Conservation (phyloP, 495 filamentous ascomycete genomes). For the Pyrenula aspistea region DNA sequence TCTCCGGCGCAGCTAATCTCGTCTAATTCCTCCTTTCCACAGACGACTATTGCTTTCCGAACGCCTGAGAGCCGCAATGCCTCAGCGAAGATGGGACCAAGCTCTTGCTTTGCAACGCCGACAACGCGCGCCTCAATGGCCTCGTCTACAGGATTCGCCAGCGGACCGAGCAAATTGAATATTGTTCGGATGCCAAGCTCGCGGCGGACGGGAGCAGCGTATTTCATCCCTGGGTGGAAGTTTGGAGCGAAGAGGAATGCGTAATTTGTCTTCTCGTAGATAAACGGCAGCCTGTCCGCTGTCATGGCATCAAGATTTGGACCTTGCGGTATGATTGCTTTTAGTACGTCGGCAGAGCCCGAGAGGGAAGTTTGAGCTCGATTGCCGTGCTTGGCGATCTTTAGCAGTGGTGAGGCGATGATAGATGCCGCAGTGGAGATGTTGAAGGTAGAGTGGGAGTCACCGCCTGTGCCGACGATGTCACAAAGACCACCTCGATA, state of each 20-base stretch:
- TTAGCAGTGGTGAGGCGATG: constrained; percentile 67
- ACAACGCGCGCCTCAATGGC: constrained; percentile 80
- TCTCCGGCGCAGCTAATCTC: constrained; percentile 81
- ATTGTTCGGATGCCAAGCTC: constrained; percentile 85
- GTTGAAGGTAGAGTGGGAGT: constrained; percentile 95
- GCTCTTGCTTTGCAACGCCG: constrained; percentile 73
- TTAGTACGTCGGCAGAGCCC: constrained; percentile 86
- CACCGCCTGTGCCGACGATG: constrained; percentile 95
- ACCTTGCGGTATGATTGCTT: constrained; percentile 50
- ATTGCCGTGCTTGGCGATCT: constrained; percentile 92
- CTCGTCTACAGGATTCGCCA: constrained; percentile 75
- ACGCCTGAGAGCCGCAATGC: constrained; percentile 67
- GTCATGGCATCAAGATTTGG: constrained; percentile 64
- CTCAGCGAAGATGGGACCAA: constrained; percentile 80
- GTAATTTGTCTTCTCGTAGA: constrained; percentile 76
- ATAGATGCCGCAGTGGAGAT: constrained; percentile 92
- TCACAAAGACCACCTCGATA: constrained; percentile 51
- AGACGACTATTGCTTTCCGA: constrained; percentile 79
- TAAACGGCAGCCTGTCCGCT: constrained; percentile 48
- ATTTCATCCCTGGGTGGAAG: constrained; percentile 88
- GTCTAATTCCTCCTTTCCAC: constrained; percentile 88
- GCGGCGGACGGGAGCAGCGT: constrained; percentile 70
- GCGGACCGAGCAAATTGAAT: constrained; percentile 89
- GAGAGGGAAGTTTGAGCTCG: constrained; percentile 90
- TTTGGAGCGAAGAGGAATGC: constrained; percentile 92